Conservation (phyloP, 495 filamentous ascomycete species). For the Penicillium pulvis region DNA sequence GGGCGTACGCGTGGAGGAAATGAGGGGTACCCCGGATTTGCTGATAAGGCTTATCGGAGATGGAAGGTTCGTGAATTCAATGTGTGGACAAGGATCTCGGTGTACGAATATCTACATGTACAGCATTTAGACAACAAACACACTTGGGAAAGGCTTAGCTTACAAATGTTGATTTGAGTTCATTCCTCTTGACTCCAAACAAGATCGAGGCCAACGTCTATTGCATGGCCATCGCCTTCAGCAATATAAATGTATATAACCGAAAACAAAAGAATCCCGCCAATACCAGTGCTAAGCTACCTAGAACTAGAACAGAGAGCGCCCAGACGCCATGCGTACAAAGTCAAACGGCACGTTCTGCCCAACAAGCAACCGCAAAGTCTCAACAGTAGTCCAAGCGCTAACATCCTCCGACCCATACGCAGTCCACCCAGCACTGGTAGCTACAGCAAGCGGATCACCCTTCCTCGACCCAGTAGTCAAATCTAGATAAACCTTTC, state of each 20-base stretch:
- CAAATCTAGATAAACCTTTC: constrained; percentile 80
- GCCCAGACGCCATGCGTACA: constrained; percentile 73
- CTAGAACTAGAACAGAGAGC: constrained; percentile 66
- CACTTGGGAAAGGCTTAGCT: too few species aligned
- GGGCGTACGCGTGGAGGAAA: background rate
- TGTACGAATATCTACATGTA: too few species aligned
- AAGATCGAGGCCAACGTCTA: constrained; percentile 17
- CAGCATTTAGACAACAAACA: too few species aligned
- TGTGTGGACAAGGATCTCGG: too few species aligned
- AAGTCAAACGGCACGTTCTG: constrained; percentile 89
- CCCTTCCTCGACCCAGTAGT: constrained; percentile 67
- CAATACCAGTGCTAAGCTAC: background rate
- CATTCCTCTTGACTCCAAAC: constrained; percentile 1
- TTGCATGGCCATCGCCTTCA: constrained; percentile 5
- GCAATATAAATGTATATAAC: constrained; percentile 1
- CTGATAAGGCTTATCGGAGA: constrained; percentile 2
- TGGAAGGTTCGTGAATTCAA: too few species aligned
- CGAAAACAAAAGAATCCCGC: background rate
- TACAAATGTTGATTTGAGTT: background rate
- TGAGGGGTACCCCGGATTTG: constrained; percentile 13
- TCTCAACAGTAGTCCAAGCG: constrained; percentile 82
- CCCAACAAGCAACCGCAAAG: constrained; percentile 72
- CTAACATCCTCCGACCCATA: constrained; percentile 78
- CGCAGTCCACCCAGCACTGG: constrained; percentile 71
- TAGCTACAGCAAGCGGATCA: constrained; percentile 69